Percentiles rank a stretch among this genome's conserved stretches.
phyloP scores from a whole-genome alignment of 2,329 filamentous ascomycete genomes.

The Akanthomyces dipterigenus region DNA sequence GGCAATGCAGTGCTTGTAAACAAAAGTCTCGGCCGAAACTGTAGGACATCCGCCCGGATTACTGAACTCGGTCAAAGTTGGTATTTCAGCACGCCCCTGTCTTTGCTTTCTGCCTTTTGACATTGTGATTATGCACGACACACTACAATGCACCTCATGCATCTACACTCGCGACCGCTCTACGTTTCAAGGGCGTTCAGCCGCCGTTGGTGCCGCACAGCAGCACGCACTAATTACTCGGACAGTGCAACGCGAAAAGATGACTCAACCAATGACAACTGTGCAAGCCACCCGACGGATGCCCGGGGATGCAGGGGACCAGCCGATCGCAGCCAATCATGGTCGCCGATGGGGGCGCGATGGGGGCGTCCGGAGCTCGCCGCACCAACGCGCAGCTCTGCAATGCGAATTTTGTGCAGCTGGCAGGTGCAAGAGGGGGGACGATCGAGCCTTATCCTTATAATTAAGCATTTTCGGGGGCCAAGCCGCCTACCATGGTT shows the following conservation, averaged over 20 bases:
- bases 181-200: too few relatives aligned
- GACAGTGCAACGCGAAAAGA: neutral
- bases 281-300: neutral
- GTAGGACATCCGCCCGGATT: too few relatives aligned
- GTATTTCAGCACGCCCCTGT: too few relatives aligned
- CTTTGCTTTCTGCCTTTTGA: too few relatives aligned
- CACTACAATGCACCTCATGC: too few relatives aligned
- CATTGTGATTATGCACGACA: too few relatives aligned
- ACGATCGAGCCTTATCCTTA: slow-evolving; percentile 5
- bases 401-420: neutral
- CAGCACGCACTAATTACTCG: too few relatives aligned
- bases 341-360: neutral
- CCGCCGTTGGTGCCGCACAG: too few relatives aligned
- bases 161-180: too few relatives aligned
- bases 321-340: neutral
- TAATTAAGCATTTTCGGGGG: slow-evolving; percentile 4
- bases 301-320: neutral
- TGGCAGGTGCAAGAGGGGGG: neutral
- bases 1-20: too few relatives aligned
- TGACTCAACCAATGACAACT: neutral
- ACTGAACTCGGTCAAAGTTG: too few relatives aligned
- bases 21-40: too few relatives aligned
- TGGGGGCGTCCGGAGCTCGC: neutral
- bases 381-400: neutral
- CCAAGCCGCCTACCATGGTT: neutral